Evolutionary conservation across 768 basidiomycete genomes (phyloP).

Genomic region (Tylopilus subfusipes): DNA sequence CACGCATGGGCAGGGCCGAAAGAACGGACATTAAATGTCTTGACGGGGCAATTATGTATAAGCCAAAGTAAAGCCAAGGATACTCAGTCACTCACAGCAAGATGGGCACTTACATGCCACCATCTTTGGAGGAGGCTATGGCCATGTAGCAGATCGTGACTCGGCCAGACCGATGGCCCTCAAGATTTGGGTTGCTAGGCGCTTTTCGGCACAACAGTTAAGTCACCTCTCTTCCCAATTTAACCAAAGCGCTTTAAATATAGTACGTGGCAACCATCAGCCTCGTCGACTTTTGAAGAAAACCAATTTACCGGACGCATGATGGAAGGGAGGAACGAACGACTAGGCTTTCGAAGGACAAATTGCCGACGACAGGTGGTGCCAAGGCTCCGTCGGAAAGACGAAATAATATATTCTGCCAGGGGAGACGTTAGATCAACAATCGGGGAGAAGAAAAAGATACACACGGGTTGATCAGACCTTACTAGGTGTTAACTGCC

Average conservation of each 20-base stretch:
- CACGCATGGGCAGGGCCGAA: neutral
- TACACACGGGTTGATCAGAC: constrained; percentile 2
- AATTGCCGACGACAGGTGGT: neutral
- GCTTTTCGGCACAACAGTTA: neutral
- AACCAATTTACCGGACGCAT: neutral
- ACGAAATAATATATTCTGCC: neutral
- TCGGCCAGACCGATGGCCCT: neutral
- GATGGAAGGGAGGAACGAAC: neutral
- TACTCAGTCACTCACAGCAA: neutral
- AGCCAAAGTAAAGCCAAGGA: neutral
- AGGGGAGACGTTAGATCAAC: neutral
- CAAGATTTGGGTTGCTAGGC: neutral
- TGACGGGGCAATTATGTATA: neutral
- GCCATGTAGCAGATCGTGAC: neutral
- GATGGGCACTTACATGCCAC: neutral
- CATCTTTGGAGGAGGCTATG: neutral
- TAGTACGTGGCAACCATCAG: neutral
- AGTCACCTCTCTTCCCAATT: neutral
- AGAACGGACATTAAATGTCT: neutral
- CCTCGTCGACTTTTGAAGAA: neutral
- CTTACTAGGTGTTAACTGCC: neutral
- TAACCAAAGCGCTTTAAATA: neutral
- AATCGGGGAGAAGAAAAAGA: neutral
- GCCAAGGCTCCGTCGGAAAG: neutral
- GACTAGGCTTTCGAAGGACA: neutral